phyloP scores from a whole-genome alignment of 1,139 yeast genomes.

The Barnettozyma hawaiiensis region DNA sequence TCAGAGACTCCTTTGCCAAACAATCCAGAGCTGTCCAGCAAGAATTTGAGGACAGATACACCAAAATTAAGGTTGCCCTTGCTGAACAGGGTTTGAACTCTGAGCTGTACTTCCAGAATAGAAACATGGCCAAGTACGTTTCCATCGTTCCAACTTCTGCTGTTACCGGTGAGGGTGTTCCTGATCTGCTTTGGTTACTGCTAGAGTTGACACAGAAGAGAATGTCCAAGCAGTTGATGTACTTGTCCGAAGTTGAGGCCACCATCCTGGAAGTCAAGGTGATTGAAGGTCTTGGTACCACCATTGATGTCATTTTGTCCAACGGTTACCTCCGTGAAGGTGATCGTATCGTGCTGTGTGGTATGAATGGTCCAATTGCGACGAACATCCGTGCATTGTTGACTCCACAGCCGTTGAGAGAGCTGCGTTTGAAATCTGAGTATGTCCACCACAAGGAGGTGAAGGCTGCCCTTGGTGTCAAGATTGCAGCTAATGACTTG shows the following conservation, averaged over 20 bases:
- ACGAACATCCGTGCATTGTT: constrained; percentile 92
- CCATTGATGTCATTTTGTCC: constrained; percentile 94
- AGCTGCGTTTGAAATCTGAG: constrained; percentile 89
- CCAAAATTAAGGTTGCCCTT: constrained; percentile 80
- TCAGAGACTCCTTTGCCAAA: constrained; percentile 85
- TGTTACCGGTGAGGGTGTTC: constrained; percentile 99
- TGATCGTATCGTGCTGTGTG: constrained; percentile 92
- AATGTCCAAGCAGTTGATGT: constrained; percentile 98
- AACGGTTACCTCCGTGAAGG: constrained; percentile 94
- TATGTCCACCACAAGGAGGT: constrained; percentile 95
- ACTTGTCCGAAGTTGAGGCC: constrained; percentile 88
- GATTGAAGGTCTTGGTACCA: constrained; percentile 97
- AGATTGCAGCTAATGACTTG: constrained; percentile 94
- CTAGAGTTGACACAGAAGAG: constrained; percentile 95
- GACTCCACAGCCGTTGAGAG: constrained; percentile 97
- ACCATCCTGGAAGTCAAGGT: constrained; percentile 98
- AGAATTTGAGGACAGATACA: constrained; percentile 85
- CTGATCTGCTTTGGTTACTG: constrained; percentile 93
- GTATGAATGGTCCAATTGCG: constrained; percentile 98
- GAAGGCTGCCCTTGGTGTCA: constrained; percentile 98
- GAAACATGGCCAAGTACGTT: constrained; percentile 86
- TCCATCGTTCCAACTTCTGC: constrained; percentile 98
- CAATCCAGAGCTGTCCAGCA: constrained; percentile 83
- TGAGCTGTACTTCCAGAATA: constrained; percentile 92
- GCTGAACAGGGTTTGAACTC: constrained; percentile 99